A percentile compares a stretch with the other conserved stretches of the same genome.
Evolutionary conservation across 2,329 filamentous ascomycete genomes (phyloP).

Genomic region (Fusarium foetens): DNA sequence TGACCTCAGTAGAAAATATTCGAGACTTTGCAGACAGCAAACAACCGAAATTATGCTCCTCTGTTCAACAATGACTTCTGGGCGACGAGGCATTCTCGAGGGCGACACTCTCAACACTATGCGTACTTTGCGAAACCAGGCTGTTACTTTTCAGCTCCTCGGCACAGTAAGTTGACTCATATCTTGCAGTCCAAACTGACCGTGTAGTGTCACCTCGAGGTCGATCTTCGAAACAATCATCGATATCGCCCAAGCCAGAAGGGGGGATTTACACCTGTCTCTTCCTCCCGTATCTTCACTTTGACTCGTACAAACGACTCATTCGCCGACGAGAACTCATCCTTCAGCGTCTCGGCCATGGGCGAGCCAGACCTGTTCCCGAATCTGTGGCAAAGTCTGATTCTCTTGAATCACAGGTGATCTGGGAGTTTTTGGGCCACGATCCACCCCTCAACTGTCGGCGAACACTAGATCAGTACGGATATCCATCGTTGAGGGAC

Average conservation of each 20-base stretch:
- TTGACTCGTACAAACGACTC: conserved; percentile 70
- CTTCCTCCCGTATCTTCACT: conserved; percentile 70
- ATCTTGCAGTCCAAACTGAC: not conserved
- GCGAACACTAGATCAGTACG: conserved; percentile 71
- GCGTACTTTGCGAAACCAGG: conserved; percentile 61
- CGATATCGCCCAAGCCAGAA: conserved; percentile 44
- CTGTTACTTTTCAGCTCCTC: conserved; percentile 57
- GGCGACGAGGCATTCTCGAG: conserved; percentile 59
- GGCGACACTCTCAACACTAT: conserved; percentile 61
- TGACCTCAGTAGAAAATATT: conserved; percentile 53
- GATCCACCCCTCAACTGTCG: conserved; percentile 71
- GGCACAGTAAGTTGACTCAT: conserved; percentile 44
- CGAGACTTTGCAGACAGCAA: conserved; percentile 54
- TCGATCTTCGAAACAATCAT: conserved; percentile 44
- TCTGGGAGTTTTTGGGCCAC: conserved; percentile 71
- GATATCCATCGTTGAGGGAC: conserved; percentile 69
- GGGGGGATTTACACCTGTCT: conserved; percentile 57
- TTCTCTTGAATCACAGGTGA: conserved; percentile 67
- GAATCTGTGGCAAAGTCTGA: conserved; percentile 63
- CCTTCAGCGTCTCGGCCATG: conserved; percentile 61
- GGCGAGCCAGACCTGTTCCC: conserved; percentile 66
- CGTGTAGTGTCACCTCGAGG: conserved; percentile 51
- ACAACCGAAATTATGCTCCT: conserved; percentile 51
- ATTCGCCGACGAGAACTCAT: conserved; percentile 67
- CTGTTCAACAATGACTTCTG: conserved; percentile 61